Evolutionary conservation across 306 rosid species (phyloP), one percentile per base, ranked within the genome.

Genomic region (Dalbergia cultrata): DNA sequence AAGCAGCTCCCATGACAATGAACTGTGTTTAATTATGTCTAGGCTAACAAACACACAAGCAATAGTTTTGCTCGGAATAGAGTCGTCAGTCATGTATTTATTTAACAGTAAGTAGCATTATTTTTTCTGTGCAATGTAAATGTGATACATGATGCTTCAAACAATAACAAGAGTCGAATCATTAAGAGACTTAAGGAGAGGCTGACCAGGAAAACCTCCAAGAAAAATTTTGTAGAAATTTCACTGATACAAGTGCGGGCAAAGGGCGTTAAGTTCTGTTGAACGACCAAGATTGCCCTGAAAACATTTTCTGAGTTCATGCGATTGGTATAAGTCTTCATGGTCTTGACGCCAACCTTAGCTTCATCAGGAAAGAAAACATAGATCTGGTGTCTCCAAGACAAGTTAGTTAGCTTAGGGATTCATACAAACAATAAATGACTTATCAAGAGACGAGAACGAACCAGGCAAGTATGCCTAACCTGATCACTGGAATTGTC

Each of bases 131-230:
- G 31, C 31, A 26, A 26, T 26, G 31, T 1, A 26, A 26, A 26
- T 26, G 31, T 26, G 31, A 26, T 26, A 26, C 31, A 26, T 2
- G 31, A 61, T 31, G 41, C 43, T 26, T 31, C 67, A 26, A 59
- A 22, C 49, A 6, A 43, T 43, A 2, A 47, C 16, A 13, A 47
- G 10, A 47, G 10, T 10, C 3, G 16, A 47, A 47, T 13, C 5
- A 47, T 11, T 47, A 47, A 47, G 53, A 47, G 11, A 47, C n/a
- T 47, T 12, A 47, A 6, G 18, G 2, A 35, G 2, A 5, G 13
- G 47, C 19, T 34, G 0, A 75, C 98, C 98, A 88, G 94, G 64
- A 95, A 95, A 56, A 93, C 90, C 83, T 93, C 99, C 89, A 90
- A 75, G 62, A 73, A 90, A 75, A 89, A 87, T 44, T 89, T 83